Evolutionary conservation across 768 basidiomycete genomes (phyloP), one percentile per base, ranked within the genome.

Genomic region (Podaxis rugospora): DNA sequence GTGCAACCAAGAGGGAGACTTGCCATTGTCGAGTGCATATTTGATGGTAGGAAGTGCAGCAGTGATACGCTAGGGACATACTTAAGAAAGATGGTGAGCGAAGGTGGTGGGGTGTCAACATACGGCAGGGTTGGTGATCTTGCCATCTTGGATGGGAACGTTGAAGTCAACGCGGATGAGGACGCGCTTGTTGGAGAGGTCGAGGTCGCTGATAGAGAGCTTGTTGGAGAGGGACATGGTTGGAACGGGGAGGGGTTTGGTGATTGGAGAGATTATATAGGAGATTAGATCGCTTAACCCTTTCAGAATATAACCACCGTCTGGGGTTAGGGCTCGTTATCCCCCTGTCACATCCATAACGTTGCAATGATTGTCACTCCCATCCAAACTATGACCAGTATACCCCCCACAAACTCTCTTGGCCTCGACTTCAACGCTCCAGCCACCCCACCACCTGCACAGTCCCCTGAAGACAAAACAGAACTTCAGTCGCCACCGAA

Each of bases 121-220:
- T 72, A 97, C 96, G 59, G 95, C 95, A 65, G 93, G 89, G 79
- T 98, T 99, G 49, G 96, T 96, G 81, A 98, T 95, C 71, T 88
- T 88, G 52, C 89, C 90, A 71, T 93, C 89, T 68, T 89, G 84
- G 77, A 93, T 88, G 64, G 94, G 94, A 62, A 96, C 94, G 72
- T 96, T 96, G 80, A 96, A 96, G 80, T 96, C 94, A 66, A 95
- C 95, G 67, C 93, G 90, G 71, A 96, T 92, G 70, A 96, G 89
- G 67, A 95, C 92, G 65, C 92, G 90, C 75, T 91, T 93, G 69
- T 80, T 89, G 66, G 85, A 85, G 82, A 98, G 87, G 67, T 89
- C 84, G 71, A 96, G 79, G 76, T 98, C 96, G 63, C 87, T 90
- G 76, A 98, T 92, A 63, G 91, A 83, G 66, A 98, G 85, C 75